Percentiles rank a stretch among this genome's conserved stretches.
These are phyloP conservation scores for Astragalus membranaceus DNA, from an alignment of 306 rosid genomes.

Conservation along the genomic window DNA sequence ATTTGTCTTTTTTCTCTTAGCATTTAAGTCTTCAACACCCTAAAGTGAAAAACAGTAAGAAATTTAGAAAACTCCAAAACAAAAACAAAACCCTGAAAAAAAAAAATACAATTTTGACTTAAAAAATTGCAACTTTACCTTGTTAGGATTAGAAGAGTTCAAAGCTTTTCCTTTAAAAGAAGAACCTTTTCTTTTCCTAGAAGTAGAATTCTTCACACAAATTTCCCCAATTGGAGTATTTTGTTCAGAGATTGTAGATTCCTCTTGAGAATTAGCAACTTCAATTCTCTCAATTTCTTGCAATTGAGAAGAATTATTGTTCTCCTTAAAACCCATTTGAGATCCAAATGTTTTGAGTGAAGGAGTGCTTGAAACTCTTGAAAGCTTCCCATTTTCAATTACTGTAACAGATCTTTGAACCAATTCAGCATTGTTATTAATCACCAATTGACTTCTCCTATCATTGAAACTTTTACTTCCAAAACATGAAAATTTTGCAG, in stretches of 20 bases:
- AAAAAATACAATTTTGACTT: slow-evolving; percentile 1
- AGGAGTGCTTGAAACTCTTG: slow-evolving; percentile 72
- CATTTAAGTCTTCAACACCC: slow-evolving; percentile 44
- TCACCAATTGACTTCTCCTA: slow-evolving; percentile 35
- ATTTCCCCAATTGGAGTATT: slow-evolving; percentile 35
- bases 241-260: slow-evolving; percentile 64
- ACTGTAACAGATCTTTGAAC: slow-evolving; percentile 29
- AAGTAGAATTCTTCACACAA: slow-evolving; percentile 28
- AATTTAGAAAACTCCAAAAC: not conserved
- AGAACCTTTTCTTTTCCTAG: slow-evolving; percentile 70
- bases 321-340: slow-evolving; percentile 36
- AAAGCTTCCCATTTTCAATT: slow-evolving; percentile 34
- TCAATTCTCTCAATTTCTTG: slow-evolving; percentile 32
- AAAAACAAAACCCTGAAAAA: not conserved
- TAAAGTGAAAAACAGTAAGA: not conserved
- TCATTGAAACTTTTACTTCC: slow-evolving; percentile 83
- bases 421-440: slow-evolving; percentile 39
- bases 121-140: slow-evolving; percentile 25
- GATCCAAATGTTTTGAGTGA: slow-evolving; percentile 61
- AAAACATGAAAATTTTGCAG: slow-evolving; percentile 87
- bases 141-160: slow-evolving; percentile 22
- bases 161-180: slow-evolving; percentile 49
- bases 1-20: slow-evolving; percentile 50
- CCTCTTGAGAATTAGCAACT: slow-evolving; percentile 53
- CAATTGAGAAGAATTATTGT: slow-evolving; percentile 27